Conservation (phyloP, 2,329 filamentous ascomycete genomes). For the Botrytis elliptica region DNA sequence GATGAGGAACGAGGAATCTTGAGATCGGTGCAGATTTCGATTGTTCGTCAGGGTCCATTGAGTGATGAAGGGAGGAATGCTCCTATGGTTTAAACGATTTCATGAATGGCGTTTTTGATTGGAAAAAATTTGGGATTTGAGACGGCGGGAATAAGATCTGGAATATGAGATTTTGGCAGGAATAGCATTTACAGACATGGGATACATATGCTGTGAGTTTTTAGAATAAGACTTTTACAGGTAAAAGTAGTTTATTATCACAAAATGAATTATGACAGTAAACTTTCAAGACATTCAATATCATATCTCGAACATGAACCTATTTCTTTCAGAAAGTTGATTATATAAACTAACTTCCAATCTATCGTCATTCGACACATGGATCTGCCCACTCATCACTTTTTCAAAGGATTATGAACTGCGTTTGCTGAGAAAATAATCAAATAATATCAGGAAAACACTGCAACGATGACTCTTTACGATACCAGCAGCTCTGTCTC, state of each 20-base stretch:
- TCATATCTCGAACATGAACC: fast-evolving
- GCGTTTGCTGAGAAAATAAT: background rate
- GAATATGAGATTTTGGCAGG: background rate
- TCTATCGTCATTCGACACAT: fast-evolving
- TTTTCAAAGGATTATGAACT: fast-evolving
- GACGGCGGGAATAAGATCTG: fast-evolving
- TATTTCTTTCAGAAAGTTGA: background rate
- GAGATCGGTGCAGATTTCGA: background rate
- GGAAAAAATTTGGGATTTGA: background rate
- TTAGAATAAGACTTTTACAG: background rate
- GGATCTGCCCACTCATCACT: background rate
- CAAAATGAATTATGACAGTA: background rate
- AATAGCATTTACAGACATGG: background rate
- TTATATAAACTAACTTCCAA: background rate
- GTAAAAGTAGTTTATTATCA: background rate
- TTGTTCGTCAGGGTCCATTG: background rate
- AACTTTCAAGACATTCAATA: background rate
- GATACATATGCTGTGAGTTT: background rate
- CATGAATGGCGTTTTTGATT: background rate
- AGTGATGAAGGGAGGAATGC: background rate
- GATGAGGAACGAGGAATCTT: background rate
- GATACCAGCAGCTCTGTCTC: background rate
- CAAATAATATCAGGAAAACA: background rate
- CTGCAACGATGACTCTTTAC: background rate
- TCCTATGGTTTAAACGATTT: background rate